Evolutionary conservation across 306 rosid genomes (phyloP), one percentile per base, ranked within the genome.

Genomic region (Malus fusca): DNA sequence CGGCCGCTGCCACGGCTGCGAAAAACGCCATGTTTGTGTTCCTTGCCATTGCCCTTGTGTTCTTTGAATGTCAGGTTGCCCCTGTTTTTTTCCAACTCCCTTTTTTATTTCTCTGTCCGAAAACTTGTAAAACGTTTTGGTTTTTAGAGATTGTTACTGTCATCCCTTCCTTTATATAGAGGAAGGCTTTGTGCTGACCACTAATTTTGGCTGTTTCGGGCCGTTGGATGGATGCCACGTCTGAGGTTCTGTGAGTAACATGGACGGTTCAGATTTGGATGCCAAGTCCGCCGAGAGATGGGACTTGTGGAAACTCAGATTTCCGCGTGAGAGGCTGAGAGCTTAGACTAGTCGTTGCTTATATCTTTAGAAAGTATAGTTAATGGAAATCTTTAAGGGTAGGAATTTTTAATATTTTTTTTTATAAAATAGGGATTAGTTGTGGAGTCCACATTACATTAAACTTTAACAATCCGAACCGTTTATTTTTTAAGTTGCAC

Each of bases 21-120:
- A 89, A 60, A 58, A 72, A 12, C 13, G 72, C 42, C 30, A 46
- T 9, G 55, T 75, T 81, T 3, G 81, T 18, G 72, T 69, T 86
- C 72, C 76, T 80, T 68, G 87, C 87, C 92, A 91, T 91, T 74
- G 77, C 44, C 23, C 1, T 35, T 58, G 90, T 91, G 91, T 88
- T 9, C 13, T 89, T 76, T 60, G 2, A 18, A 60, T 58, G 55
- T 84, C 68, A 69, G 75, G 80, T 84, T 89, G 89, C 92, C 89
- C 92, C 90, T 70, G 74, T 70, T 74, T 71, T 77, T 75, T 48
- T 72, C 23, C 33, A 66, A 25, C 64, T 77, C 66, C 58, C 25
- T 31, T 52, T 66, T 25, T 66, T 66, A 25, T n/a, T 26, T 13
- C 11, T 40, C 74, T 46, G 77, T 51, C 26, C 11, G 26, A 21